phyloP scores from a whole-genome alignment of 306 rosid species.

The Begonia peltatifolia region DNA sequence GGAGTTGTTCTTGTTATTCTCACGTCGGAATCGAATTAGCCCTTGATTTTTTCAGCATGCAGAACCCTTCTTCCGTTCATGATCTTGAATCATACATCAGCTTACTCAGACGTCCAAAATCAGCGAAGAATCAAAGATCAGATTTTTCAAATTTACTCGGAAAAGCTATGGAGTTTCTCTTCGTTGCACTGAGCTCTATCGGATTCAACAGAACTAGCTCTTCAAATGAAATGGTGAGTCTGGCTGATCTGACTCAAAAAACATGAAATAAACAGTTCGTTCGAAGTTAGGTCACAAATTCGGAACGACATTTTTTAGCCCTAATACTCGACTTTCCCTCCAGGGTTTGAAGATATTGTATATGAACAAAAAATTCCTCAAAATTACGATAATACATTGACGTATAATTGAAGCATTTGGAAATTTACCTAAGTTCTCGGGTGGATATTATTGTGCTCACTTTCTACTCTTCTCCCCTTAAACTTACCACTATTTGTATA shows the following conservation, averaged over 20 bases:
- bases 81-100: slow-evolving; percentile 59
- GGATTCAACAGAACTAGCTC: slow-evolving; percentile 15
- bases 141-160: slow-evolving; percentile 14
- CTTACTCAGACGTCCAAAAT: slow-evolving; percentile 29
- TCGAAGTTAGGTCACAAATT: slow-evolving; percentile 2
- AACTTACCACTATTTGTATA: too few species aligned
- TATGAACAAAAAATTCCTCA: background rate
- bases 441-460: too few species aligned
- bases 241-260: slow-evolving; percentile 18
- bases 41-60: slow-evolving; percentile 67
- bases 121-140: slow-evolving; percentile 1
- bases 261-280: background rate
- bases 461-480: too few species aligned
- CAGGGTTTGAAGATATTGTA: too few species aligned
- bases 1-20: slow-evolving; percentile 67
- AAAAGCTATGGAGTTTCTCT: slow-evolving; percentile 22
- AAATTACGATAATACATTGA: too few species aligned
- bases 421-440: too few species aligned
- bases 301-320: background rate
- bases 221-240: slow-evolving; percentile 6
- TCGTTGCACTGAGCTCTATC: slow-evolving; percentile 8
- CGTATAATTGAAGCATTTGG: too few species aligned
- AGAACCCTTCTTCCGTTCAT: slow-evolving; percentile 87
- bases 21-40: slow-evolving; percentile 81
- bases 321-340: too few species aligned